These are phyloP conservation scores for Lichtheimia corymbifera DNA, from an alignment of 371 early-diverging fungal species.

Conservation along the genomic window DNA sequence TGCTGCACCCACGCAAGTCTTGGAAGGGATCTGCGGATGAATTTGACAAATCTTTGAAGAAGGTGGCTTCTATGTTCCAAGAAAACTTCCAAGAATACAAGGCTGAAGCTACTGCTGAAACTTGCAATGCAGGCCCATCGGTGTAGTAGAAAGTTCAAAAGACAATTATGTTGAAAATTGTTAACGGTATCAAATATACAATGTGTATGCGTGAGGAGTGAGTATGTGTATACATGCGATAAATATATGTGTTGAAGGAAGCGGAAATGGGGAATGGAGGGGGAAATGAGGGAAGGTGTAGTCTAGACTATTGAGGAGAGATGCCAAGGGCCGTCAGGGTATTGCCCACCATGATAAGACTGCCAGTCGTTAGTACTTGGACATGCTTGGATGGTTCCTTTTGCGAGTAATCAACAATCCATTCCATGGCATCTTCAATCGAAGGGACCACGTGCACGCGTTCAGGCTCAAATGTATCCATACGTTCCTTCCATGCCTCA, in stretches of 20 bases:
- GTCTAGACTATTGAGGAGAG: conserved; percentile 29
- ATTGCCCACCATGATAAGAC: conserved; percentile 91
- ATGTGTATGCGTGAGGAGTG: background rate
- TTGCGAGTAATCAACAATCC: conserved; percentile 48
- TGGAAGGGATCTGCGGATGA: conserved; percentile 75
- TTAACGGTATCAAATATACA: conserved; percentile 1
- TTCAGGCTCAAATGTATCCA: conserved; percentile 30
- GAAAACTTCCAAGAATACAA: conserved; percentile 86
- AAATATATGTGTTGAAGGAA: background rate
- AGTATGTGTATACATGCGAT: background rate
- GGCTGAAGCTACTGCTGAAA: conserved; percentile 74
- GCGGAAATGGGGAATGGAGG: background rate
- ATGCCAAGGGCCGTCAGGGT: conserved; percentile 69
- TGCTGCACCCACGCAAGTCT: conserved; percentile 82
- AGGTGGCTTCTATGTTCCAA: conserved; percentile 80
- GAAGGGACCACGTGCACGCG: conserved; percentile 52
- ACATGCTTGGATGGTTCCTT: conserved; percentile 17
- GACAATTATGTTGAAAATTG: background rate
- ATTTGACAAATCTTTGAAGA: conserved; percentile 61
- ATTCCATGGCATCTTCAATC: conserved; percentile 77
- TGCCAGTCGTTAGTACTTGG: conserved; percentile 90
- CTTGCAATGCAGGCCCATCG: conserved; percentile 72
- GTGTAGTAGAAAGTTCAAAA: conserved; percentile 16
- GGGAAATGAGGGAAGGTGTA: background rate
- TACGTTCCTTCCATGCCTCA: conserved; percentile 49